Evolutionary conservation across 225 moss, liverwort and hornwort genomes (phyloP), one percentile per base, ranked within the genome.

Genomic region (Marchantia paleacea): DNA sequence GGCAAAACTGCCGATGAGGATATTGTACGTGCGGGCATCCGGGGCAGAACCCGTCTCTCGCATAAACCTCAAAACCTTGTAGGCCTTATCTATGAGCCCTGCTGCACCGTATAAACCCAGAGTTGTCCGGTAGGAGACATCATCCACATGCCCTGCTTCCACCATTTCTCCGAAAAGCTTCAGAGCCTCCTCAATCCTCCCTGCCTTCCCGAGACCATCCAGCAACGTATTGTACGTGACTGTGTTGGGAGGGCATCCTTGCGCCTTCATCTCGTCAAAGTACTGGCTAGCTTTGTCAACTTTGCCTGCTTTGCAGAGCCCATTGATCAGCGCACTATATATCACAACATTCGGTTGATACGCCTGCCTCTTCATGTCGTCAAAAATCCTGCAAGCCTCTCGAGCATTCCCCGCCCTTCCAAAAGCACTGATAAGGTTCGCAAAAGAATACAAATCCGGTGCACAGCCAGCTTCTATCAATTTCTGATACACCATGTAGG

Each of bases 221-320:
- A 92, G 85, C 67, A 91, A 58, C 64, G 86, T 84, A 67, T 91
- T 94, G 82, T 87, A 92, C 5, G 94, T 91, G 47, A 92, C 82
- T 13, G 87, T 86, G 79, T 91, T 92, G 0, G 90, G 91, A 67
- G 85, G 61, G 48, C 90, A 94, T n/a, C 92, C 88, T 75, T 87
- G 84, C 49, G 18, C 39, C 83, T 91, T 90, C 92, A 91, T 94
- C 74, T 92, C 94, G 39, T 54, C 54, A 52, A 94, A 88, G 77
- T 88, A 81, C 22, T 85, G 82, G 6, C 87, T 83, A 8, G 90
- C 91, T 26, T 77, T 72, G 69, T 92, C 91, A 24, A 88, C 81
- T 53, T 86, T 90, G 31, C 89, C 88, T 68, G 89, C 89, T 83
- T 94, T 92, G 52, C 89, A 91, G 49, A 85, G 85, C 9, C 78